Percentiles rank a stretch among this genome's conserved stretches.
phyloP scores from a whole-genome alignment of 129 eudicot species.

The Ambrosia trifida region DNA sequence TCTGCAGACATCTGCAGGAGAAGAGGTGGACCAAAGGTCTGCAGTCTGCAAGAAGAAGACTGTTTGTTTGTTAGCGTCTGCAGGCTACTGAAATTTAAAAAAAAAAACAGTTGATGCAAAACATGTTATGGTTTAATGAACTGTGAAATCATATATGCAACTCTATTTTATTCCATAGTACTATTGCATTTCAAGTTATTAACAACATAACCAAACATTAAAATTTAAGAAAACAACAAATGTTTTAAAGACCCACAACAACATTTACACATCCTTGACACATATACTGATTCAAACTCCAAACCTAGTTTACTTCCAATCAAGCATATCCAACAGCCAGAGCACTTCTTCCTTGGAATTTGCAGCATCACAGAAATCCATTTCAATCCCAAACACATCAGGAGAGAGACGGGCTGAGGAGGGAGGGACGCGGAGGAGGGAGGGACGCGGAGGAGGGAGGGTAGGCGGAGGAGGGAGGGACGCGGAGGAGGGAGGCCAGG shows the following conservation, averaged over 20 bases:
- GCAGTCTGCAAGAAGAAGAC: too few relatives aligned
- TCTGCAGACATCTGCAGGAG: too few relatives aligned
- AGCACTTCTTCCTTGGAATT: conserved; percentile 71
- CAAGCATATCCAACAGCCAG: conserved; percentile 92
- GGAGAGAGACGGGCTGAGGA: too few relatives aligned
- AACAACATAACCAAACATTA: conserved; percentile 11
- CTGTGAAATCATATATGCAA: background rate
- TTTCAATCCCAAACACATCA: conserved; percentile 80
- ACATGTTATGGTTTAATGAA: background rate
- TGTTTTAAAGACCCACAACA: conserved; percentile 2
- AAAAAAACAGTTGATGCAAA: too few relatives aligned
- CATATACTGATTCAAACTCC: background rate
- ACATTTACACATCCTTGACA: background rate
- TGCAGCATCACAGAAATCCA: conserved; percentile 88
- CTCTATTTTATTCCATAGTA: background rate
- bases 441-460: too few relatives aligned
- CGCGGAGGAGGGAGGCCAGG: too few relatives aligned
- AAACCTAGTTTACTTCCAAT: conserved; percentile 63
- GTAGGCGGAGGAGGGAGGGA: too few relatives aligned
- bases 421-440: too few relatives aligned
- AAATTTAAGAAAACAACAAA: background rate
- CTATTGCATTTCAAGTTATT: too few relatives aligned
- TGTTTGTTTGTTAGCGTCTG: too few relatives aligned
- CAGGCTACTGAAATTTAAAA: too few relatives aligned
- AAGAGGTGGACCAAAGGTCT: too few relatives aligned